phyloP scores from a whole-genome alignment of 148 eudicot species.

The Drosera capensis region DNA sequence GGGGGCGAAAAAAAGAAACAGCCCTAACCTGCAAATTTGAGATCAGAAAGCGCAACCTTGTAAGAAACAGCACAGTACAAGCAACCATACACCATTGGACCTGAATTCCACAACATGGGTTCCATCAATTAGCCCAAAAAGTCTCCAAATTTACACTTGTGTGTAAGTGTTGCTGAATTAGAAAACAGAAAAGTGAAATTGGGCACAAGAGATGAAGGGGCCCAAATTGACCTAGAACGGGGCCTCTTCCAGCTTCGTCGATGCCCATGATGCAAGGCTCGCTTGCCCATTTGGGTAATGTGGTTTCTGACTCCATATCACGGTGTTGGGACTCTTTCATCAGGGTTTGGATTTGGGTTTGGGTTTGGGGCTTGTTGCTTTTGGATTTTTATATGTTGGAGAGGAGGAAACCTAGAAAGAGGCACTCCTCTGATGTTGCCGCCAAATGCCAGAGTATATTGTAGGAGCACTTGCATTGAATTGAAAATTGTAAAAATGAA shows the following conservation, averaged over 20 bases:
- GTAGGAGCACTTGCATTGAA: too few relatives aligned
- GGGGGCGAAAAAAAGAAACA: too few relatives aligned
- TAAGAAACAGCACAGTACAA: slow-evolving; percentile 78
- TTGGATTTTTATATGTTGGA: too few relatives aligned
- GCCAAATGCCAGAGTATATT: too few relatives aligned
- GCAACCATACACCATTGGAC: slow-evolving; percentile 98
- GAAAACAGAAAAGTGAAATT: background rate
- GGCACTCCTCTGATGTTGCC: too few relatives aligned
- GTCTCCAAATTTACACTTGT: background rate
- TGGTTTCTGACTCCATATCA: slow-evolving; percentile 26
- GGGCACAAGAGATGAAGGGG: background rate
- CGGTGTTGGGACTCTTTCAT: too few relatives aligned
- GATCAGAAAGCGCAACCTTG: slow-evolving; percentile 53
- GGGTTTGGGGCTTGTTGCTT: too few relatives aligned
- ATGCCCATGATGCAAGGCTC: slow-evolving; percentile 92
- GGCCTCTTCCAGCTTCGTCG: slow-evolving; percentile 99
- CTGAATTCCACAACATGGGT: slow-evolving; percentile 31
- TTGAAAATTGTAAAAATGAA: too few relatives aligned
- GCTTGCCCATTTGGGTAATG: slow-evolving; percentile 52
- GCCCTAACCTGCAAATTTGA: slow-evolving; percentile 65
- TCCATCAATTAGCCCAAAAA: background rate
- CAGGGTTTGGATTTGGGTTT: too few relatives aligned
- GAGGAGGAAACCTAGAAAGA: too few relatives aligned
- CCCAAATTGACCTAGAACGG: slow-evolving; percentile 69
- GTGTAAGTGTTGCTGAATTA: background rate